Evolutionary conservation across 495 filamentous ascomycete genomes (phyloP).

Genomic region (Corynascus novoguineensis): DNA sequence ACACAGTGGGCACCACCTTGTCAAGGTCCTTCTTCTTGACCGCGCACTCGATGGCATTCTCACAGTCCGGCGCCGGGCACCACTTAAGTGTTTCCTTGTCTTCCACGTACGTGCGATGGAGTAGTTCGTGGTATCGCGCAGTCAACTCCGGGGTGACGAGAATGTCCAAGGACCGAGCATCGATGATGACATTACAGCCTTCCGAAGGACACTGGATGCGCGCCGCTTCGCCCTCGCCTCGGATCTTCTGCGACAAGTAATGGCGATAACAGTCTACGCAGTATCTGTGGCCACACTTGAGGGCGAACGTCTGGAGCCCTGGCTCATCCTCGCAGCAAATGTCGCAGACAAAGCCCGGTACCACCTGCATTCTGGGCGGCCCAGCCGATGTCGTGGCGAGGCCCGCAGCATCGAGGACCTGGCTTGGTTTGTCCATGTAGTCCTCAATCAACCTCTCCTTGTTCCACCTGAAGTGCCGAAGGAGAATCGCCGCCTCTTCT

Average conservation of each 20-base stretch:
- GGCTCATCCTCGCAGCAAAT: conserved; percentile 91
- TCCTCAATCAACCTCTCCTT: conserved; percentile 89
- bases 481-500: conserved; percentile 80
- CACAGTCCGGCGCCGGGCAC: conserved; percentile 95
- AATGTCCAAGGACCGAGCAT: conserved; percentile 78
- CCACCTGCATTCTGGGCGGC: conserved; percentile 59
- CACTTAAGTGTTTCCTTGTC: conserved; percentile 92
- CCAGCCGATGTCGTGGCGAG: conserved; percentile 60
- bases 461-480: conserved; percentile 89
- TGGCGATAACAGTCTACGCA: conserved; percentile 90
- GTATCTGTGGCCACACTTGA: conserved; percentile 95
- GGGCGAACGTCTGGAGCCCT: conserved; percentile 80
- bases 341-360: conserved; percentile 79
- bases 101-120: conserved; percentile 93
- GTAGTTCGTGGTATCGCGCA: conserved; percentile 73
- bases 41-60: conserved; percentile 81
- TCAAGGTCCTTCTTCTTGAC: conserved; percentile 80
- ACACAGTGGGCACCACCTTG: conserved; percentile 81
- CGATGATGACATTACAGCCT: conserved; percentile 82
- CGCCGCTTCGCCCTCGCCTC: conserved; percentile 88
- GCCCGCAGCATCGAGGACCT: conserved; percentile 80
- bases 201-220: conserved; percentile 90
- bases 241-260: conserved; percentile 86
- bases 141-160: conserved; percentile 70
- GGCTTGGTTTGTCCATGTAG: conserved; percentile 79